phyloP scores from a whole-genome alignment of 345 rosid species.

The Populus ilicifolia region DNA sequence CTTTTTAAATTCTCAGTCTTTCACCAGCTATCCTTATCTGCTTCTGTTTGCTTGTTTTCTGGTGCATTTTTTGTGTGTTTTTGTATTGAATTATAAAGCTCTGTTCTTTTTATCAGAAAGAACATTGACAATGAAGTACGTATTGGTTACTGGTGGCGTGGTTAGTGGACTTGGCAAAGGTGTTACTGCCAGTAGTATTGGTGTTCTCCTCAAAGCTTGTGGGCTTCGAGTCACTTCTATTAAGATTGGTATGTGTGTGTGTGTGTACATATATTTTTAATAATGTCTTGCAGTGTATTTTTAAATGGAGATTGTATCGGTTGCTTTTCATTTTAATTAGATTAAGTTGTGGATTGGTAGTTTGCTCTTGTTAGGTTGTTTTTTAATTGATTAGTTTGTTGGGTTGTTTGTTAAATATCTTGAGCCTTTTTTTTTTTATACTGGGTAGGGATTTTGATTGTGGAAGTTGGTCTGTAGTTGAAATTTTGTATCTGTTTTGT shows the following conservation, averaged over 20 bases:
- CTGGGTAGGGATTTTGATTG: not conserved
- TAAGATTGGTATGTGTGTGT: slow-evolving; percentile 17
- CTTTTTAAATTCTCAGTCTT: not conserved
- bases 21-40: not conserved
- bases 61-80: not conserved
- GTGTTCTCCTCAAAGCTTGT: slow-evolving; percentile 29
- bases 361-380: not conserved
- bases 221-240: slow-evolving; percentile 34
- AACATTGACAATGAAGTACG: slow-evolving; percentile 23
- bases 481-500: not conserved
- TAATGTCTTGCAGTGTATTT: not conserved
- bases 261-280: not conserved
- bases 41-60: not conserved
- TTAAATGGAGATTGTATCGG: too few relatives aligned
- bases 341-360: not conserved
- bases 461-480: not conserved
- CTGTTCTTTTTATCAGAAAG: not conserved
- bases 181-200: slow-evolving; percentile 32
- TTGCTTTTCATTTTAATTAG: not conserved
- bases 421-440: not conserved
- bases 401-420: not conserved
- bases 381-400: not conserved
- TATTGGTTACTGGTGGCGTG: slow-evolving; percentile 32
- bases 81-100: not conserved
- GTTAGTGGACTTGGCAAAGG: slow-evolving; percentile 38